Base-by-base conservation (phyloP, 2,329 filamentous ascomycete genomes). In the Penicillium sumatraense region DNA sequence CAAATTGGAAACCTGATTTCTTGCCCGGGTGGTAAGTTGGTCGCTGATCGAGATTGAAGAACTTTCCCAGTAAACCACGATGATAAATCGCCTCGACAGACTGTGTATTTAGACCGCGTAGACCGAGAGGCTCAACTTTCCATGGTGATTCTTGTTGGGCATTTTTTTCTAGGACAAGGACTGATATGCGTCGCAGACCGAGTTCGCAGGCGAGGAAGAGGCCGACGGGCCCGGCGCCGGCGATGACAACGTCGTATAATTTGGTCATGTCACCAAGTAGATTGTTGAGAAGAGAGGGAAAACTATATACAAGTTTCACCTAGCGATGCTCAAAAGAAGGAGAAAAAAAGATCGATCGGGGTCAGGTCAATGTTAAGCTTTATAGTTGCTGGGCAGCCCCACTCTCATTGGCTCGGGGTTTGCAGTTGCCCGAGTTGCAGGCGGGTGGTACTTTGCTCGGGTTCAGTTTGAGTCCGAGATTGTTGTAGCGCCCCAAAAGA, bases 1-100 rank as follows among this genome's bases (percentile, higher is more conserved):
- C 24, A 41, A 21, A 49, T 63, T 58, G 18, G 61, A 48, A 27
- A 74, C 47, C 26, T 4, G 26, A 16, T 69, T 61, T 56, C 61
- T 57, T 18, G n/a, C 49, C 18, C 26, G 27, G 3, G 5, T 18
- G 16, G 18, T 21, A 24, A 10, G 9, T 3, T 7, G 16, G 16
- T 18, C 27, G 38, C 8, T 33, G 11, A 3, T 51, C 47, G 31
- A 14, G 20, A n/a, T 49, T 45, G 49, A 11, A 56, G 27, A 31
- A 38, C 29, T 31, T 38, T 36, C 18, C 42, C n/a, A 76, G 64
- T 6, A 78, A 59, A 2, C 74, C 75, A 7, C 76, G 73, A 1
- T 75, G 73, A 49, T 77, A 68, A 21, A 78, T 64, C 4, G 65
- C 59, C 52, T 78, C 75, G 16, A 72, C 42, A 1, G 73, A 72